phyloP scores from a whole-genome alignment of 495 filamentous ascomycete genomes.

The Aspergillus nanangensis region DNA sequence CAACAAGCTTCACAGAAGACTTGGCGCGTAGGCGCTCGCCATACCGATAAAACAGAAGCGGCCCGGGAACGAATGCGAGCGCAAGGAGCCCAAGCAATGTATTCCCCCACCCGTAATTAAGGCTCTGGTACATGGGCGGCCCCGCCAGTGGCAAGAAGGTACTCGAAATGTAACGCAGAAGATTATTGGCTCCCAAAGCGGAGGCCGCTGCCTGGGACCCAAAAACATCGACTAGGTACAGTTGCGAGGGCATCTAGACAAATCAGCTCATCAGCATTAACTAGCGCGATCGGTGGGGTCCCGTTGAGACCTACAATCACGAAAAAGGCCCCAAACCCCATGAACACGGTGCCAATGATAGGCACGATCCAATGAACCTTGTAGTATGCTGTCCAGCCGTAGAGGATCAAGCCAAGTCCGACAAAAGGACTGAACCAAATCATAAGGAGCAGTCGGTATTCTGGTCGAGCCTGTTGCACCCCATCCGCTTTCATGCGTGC shows the following conservation, averaged over 20 bases:
- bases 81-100: constrained; percentile 19
- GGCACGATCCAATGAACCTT: constrained; percentile 33
- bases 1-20: too few species aligned
- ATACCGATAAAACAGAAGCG: constrained; percentile 18
- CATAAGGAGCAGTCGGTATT: constrained; percentile 28
- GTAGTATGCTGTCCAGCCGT: constrained; percentile 33
- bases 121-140: constrained; percentile 10
- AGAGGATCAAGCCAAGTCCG: constrained; percentile 28
- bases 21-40: constrained; percentile 15
- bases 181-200: constrained; percentile 22
- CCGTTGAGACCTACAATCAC: constrained; percentile 16
- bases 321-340: constrained; percentile 26
- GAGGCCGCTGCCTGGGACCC: constrained; percentile 24
- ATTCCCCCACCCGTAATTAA: constrained; percentile 23
- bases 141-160: constrained; percentile 19
- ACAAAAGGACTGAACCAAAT: constrained; percentile 20
- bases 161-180: constrained; percentile 18
- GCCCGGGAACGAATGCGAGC: constrained; percentile 15
- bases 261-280: constrained; percentile 1
- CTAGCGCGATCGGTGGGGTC: too few species aligned
- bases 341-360: constrained; percentile 27
- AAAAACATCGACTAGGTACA: constrained; percentile 34
- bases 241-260: constrained; percentile 21
- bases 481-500: constrained; percentile 10
- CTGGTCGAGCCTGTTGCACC: constrained; percentile 15